Base-by-base conservation (phyloP, 305 asterid genomes). In the Fraxinus angustifolia region DNA sequence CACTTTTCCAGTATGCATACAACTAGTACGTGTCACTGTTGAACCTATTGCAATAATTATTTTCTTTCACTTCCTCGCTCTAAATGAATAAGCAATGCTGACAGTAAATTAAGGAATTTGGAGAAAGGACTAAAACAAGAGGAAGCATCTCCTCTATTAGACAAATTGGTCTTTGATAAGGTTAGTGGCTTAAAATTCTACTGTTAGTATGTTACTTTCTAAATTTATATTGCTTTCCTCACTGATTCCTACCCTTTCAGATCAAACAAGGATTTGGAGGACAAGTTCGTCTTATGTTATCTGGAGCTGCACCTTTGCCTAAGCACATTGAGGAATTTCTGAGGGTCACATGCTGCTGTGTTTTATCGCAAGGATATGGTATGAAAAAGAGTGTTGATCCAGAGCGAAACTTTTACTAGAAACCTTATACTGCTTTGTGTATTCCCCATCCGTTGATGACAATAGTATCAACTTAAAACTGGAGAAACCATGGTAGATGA, bases 291-390 rank as follows among this genome's bases (percentile, higher is more conserved):
- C 93, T 93, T 38, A 89, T 95, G 89, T 84, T 93, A 50, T 89
- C 99, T 30, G 99, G 99, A 70, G 99, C 99, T 75, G 99, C 99
- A 38, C 99, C 99, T 17, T 84, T 95, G 82, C 94, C 97, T 23
- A 90, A 84, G 85, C 98, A 93, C 77, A 81, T 95, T 0, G 98
- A 95, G 89, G 99, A 95, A 87, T 95, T 95, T 87, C 86, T 93
- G 75, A 84, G 99, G 81, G 99, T 92, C 50, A 89, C 98, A 21
- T 91, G 98, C 89, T 87, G 99, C 83, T 89, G 90, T 82, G 87
- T 88, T 31, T 76, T 95, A 76, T 91, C 97, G 8, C 99, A 95
- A 86, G 98, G 97, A 86, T 95, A 92, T 80, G 98, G 98, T 93
- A 89, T 4, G 73, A 10, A 75, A 67, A 82, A 14, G 36, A 70